Percentiles rank a stretch among this genome's conserved stretches.
phyloP scores from a whole-genome alignment of 2,329 filamentous ascomycete species.

The Microascus cirrosus region DNA sequence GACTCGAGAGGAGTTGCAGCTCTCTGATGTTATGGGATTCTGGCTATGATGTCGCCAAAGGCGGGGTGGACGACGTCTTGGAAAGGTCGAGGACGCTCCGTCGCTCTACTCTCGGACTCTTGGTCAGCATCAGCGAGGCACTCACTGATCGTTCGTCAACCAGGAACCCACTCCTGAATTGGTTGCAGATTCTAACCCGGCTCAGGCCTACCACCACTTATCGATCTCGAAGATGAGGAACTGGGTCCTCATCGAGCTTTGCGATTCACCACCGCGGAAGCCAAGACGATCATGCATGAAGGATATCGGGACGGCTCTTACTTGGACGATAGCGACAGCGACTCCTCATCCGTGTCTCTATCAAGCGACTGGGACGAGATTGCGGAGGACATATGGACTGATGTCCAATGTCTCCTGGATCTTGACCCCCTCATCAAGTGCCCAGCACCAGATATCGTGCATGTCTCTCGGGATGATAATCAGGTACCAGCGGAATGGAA shows the following conservation, averaged over 20 bases:
- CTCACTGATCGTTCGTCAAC: background rate
- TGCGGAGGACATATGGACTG: background rate
- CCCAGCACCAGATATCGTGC: background rate
- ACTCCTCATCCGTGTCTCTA: background rate
- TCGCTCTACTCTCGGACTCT: background rate
- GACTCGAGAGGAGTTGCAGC: background rate
- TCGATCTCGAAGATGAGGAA: background rate
- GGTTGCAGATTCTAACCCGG: background rate
- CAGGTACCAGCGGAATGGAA: background rate
- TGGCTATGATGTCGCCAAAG: background rate
- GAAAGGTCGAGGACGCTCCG: background rate
- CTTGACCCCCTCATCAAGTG: background rate
- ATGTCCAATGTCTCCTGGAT: background rate
- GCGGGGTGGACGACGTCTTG: background rate
- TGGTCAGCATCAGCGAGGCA: background rate
- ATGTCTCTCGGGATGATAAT: background rate
- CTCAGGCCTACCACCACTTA: background rate
- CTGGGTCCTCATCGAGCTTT: background rate
- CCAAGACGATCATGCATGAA: background rate
- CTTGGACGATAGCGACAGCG: background rate
- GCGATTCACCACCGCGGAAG: background rate
- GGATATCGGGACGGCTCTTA: background rate
- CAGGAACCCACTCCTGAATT: too few species aligned
- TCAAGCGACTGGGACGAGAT: background rate
- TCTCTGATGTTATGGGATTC: background rate